phyloP scores from a whole-genome alignment of 2,329 filamentous ascomycete genomes.

The Calonectria hongkongensis region DNA sequence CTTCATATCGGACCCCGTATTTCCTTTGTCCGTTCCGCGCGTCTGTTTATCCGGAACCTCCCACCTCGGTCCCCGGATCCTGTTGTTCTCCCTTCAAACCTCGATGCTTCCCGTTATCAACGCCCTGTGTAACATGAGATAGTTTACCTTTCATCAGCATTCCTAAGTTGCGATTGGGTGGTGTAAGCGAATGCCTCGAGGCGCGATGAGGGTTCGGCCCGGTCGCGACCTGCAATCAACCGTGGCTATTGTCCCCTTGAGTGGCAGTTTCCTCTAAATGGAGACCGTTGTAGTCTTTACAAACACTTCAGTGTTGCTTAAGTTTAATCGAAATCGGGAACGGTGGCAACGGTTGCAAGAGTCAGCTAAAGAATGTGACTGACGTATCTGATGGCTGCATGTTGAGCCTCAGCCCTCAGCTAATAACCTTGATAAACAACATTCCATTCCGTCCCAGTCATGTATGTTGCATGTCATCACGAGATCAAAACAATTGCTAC shows the following conservation, averaged over 20 bases:
- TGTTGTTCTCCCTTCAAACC: not conserved
- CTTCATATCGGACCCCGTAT: not conserved
- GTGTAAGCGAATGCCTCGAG: conserved; percentile 2
- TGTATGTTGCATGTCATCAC: not conserved
- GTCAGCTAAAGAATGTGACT: conserved; percentile 13
- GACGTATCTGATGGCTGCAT: not conserved
- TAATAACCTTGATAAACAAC: not conserved
- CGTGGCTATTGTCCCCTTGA: not conserved
- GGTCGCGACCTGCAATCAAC: not conserved
- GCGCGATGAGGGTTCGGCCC: conserved; percentile 8
- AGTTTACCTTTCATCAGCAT: not conserved
- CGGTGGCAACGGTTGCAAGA: conserved; percentile 2
- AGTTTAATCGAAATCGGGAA: not conserved
- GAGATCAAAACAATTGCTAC: conserved; percentile 24
- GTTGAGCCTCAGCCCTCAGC: not conserved
- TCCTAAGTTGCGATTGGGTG: conserved; percentile 13
- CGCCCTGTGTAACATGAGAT: conserved; percentile 15
- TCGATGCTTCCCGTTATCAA: conserved; percentile 13
- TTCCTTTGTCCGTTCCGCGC: not conserved
- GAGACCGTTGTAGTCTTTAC: not conserved
- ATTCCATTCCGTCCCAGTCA: conserved; percentile 2
- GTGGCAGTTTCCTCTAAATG: not conserved
- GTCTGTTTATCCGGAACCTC: not conserved
- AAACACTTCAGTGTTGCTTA: not conserved
- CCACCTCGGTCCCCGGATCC: not conserved